Evolutionary conservation across 441 rosid species (phyloP).

Genomic region (Populus hybrid): DNA sequence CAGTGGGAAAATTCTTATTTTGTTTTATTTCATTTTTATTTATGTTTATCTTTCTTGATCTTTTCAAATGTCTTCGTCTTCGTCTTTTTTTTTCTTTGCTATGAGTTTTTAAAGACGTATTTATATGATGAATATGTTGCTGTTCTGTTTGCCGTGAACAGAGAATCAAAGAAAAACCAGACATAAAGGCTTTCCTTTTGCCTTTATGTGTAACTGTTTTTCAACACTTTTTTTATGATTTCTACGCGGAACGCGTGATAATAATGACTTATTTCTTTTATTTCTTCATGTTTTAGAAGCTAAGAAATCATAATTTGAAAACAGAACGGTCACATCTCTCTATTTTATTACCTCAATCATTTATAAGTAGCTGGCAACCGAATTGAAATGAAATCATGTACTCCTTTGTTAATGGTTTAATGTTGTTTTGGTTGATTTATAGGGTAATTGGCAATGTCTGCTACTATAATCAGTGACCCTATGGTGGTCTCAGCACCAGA

Average conservation of each 20-base stretch:
- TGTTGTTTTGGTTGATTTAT: neutral
- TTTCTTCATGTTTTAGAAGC: neutral
- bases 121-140: neutral
- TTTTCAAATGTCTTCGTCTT: too few species aligned
- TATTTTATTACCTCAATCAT: neutral
- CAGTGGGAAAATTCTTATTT: too few species aligned
- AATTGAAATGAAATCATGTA: neutral
- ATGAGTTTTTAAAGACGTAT: neutral
- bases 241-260: constrained; percentile 4
- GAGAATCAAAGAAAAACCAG: neutral
- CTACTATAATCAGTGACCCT: constrained; percentile 58
- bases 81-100: too few species aligned
- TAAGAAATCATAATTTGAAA: constrained; percentile 3
- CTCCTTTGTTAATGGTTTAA: neutral
- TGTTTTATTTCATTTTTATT: too few species aligned
- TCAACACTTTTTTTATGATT: neutral
- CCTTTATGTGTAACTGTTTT: constrained; percentile 3
- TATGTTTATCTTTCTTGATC: too few species aligned
- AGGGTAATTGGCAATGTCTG: constrained; percentile 49
- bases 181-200: neutral
- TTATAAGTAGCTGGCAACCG: neutral
- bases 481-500: constrained; percentile 48
- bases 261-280: neutral
- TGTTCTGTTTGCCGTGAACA: neutral
- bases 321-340: neutral